Percentiles rank a stretch among this genome's conserved stretches.
Conservation (phyloP, 805 yeast genomes). For the Torulaspora maleeae region DNA sequence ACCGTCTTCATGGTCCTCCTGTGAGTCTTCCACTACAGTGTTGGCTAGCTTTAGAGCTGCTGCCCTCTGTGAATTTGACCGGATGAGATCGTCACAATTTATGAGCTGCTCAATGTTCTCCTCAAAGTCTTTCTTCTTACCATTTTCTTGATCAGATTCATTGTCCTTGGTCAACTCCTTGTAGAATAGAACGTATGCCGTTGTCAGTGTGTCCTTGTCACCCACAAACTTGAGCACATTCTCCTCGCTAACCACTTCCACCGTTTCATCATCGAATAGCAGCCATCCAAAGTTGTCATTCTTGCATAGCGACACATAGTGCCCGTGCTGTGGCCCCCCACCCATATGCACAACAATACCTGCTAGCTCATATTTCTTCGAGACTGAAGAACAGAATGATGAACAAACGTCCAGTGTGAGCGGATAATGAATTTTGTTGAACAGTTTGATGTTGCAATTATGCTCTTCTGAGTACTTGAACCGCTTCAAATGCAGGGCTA, state of each 20-base stretch:
- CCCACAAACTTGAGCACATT: conserved; percentile 86
- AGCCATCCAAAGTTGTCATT: conserved; percentile 81
- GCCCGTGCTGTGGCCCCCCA: conserved; percentile 97
- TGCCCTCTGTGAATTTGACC: conserved; percentile 10
- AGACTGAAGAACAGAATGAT: conserved; percentile 41
- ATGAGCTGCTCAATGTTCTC: conserved; percentile 24
- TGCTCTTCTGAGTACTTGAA: conserved; percentile 85
- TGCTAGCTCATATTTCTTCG: conserved; percentile 69
- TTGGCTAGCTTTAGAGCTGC: conserved; percentile 6
- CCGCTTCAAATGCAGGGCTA: conserved; percentile 83
- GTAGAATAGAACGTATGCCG: conserved; percentile 88
- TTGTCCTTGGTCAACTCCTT: conserved; percentile 43
- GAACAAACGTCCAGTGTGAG: conserved; percentile 58
- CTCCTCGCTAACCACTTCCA: conserved; percentile 77
- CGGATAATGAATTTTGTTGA: conserved; percentile 81
- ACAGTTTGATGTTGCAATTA: conserved; percentile 77
- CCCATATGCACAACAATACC: conserved; percentile 93
- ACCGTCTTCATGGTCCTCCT: conserved; percentile 9
- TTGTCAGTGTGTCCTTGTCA: conserved; percentile 78
- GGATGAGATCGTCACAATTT: conserved; percentile 23
- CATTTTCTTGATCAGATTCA: neutral
- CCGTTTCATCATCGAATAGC: conserved; percentile 91
- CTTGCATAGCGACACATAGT: conserved; percentile 82
- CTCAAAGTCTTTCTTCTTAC: conserved; percentile 16
- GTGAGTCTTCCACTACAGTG: conserved; percentile 13